phyloP scores from a whole-genome alignment of 2,329 filamentous ascomycete genomes.

The Aureobasidium sp. region DNA sequence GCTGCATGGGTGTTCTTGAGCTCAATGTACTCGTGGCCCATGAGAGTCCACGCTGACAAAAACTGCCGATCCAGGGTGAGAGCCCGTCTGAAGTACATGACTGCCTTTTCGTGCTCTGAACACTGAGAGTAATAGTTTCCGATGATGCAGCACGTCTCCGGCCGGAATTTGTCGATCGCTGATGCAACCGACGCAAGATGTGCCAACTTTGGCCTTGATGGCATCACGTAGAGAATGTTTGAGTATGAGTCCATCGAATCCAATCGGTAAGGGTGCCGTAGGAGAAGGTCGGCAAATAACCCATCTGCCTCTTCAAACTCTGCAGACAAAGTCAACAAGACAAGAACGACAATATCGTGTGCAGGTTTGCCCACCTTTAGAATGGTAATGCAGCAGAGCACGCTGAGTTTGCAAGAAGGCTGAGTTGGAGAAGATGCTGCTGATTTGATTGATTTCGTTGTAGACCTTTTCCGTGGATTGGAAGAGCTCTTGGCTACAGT shows the following conservation, averaged over 20 bases:
- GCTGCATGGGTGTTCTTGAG: constrained; percentile 97
- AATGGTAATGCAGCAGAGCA: constrained; percentile 82
- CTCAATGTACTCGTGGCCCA: constrained; percentile 98
- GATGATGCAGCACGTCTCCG: constrained; percentile 92
- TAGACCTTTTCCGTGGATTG: constrained; percentile 72
- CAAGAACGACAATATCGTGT: not conserved
- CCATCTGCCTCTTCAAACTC: constrained; percentile 59
- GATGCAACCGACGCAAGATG: constrained; percentile 89
- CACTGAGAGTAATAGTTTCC: constrained; percentile 96
- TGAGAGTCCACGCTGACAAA: constrained; percentile 92
- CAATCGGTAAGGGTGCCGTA: constrained; percentile 61
- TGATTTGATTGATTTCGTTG: constrained; percentile 66
- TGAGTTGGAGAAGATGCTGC: constrained; percentile 77
- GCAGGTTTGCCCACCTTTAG: constrained; percentile 47
- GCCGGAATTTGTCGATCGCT: constrained; percentile 88
- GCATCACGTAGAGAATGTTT: constrained; percentile 93
- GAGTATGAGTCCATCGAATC: constrained; percentile 94
- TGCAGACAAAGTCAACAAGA: constrained; percentile 16
- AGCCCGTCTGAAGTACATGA: constrained; percentile 93
- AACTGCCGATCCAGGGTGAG: constrained; percentile 85
- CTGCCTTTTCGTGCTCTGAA: constrained; percentile 93
- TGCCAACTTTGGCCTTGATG: constrained; percentile 77
- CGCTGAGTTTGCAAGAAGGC: constrained; percentile 87
- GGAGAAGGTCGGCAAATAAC: constrained; percentile 63
- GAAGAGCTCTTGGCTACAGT: constrained; percentile 86